A percentile compares a stretch with the other conserved stretches of the same genome.
phyloP scores from a whole-genome alignment of 1,284 basidiomycete genomes.

The Puccinia polysora region DNA sequence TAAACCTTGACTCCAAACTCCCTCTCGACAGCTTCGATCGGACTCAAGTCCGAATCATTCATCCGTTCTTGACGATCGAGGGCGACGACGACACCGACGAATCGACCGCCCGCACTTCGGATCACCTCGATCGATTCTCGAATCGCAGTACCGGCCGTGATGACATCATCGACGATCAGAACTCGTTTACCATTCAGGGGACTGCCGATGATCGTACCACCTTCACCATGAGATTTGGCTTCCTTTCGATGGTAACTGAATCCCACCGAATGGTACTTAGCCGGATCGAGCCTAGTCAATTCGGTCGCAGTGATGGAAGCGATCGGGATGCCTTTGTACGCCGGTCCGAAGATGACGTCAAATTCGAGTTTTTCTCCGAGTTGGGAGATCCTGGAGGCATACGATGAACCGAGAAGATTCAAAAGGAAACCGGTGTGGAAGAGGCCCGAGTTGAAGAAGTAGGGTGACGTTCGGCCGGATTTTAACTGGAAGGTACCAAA shows the following conservation, averaged over 20 bases:
- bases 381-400: constrained; percentile 64
- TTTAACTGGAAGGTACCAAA: constrained; percentile 89
- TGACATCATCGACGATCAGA: constrained; percentile 90
- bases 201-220: constrained; percentile 85
- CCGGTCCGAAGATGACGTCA: constrained; percentile 91
- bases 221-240: constrained; percentile 91
- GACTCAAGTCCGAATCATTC: constrained; percentile 59
- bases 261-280: constrained; percentile 53
- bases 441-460: constrained; percentile 93
- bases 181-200: constrained; percentile 72
- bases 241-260: constrained; percentile 95
- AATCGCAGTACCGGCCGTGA: constrained; percentile 91
- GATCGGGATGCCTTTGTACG: constrained; percentile 96
- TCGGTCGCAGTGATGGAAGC: constrained; percentile 80
- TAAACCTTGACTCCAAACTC: constrained; percentile 66
- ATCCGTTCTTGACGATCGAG: constrained; percentile 88
- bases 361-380: constrained; percentile 62
- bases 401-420: constrained; percentile 73
- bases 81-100: constrained; percentile 85
- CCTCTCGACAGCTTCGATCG: constrained; percentile 76
- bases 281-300: constrained; percentile 61
- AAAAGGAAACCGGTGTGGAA: constrained; percentile 80
- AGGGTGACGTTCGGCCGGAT: constrained; percentile 86
- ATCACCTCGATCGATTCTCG: constrained; percentile 74
- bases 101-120: constrained; percentile 59